These are phyloP conservation scores for Helianthus tuberosus DNA, from an alignment of 129 eudicot genomes.

Conservation along the genomic window DNA sequence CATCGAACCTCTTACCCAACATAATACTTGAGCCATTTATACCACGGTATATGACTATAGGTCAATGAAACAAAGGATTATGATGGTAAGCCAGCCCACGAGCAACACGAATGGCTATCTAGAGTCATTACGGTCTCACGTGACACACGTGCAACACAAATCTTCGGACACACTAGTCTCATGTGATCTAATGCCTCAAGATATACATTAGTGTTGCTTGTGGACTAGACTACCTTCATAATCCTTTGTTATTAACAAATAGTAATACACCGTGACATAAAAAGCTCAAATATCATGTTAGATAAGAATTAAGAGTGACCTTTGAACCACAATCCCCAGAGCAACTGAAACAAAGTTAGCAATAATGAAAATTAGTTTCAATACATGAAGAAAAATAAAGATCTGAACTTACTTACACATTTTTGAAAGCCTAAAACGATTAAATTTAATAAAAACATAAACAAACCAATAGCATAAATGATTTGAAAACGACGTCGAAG, in stretches of 20 bases:
- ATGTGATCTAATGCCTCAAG: slow-evolving; percentile 26
- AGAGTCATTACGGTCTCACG: slow-evolving; percentile 13
- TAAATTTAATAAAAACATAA: too few relatives aligned
- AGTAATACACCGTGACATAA: slow-evolving; percentile 39
- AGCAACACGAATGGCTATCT: slow-evolving; percentile 22
- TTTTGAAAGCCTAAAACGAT: too few relatives aligned
- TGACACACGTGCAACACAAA: slow-evolving; percentile 23
- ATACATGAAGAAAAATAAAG: too few relatives aligned
- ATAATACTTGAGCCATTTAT: slow-evolving; percentile 31
- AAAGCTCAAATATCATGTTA: slow-evolving; percentile 28
- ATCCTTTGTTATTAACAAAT: slow-evolving; percentile 16
- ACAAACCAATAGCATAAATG: too few relatives aligned
- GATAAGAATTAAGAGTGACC: background rate
- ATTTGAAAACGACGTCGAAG: too few relatives aligned
- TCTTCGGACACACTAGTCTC: slow-evolving; percentile 21
- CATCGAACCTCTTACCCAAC: slow-evolving; percentile 3
- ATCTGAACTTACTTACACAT: too few relatives aligned
- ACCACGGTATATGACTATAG: slow-evolving; percentile 20
- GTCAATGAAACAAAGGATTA: slow-evolving; percentile 24
- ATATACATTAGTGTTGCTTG: background rate
- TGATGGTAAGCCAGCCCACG: slow-evolving; percentile 26
- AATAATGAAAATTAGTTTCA: too few relatives aligned
- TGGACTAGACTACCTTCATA: slow-evolving; percentile 41
- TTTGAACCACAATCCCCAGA: too few relatives aligned
- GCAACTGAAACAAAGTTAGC: too few relatives aligned